Evolutionary conservation across 495 filamentous ascomycete species (phyloP).

Genomic region (Halenospora varia): DNA sequence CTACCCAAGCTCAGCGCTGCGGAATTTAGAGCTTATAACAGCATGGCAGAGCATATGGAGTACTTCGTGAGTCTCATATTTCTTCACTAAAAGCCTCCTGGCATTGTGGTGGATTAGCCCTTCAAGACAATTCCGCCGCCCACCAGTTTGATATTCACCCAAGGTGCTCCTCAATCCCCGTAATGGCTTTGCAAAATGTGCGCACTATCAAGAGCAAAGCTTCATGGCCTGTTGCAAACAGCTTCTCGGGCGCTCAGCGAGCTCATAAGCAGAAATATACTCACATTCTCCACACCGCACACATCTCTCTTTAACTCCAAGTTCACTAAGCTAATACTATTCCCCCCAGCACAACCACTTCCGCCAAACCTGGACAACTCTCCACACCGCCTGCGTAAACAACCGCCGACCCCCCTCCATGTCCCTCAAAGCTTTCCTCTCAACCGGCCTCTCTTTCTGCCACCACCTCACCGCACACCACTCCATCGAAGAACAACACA

Average conservation of each 20-base stretch:
- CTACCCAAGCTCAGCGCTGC: slow-evolving; percentile 18
- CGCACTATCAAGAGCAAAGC: too few relatives aligned
- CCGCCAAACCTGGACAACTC: slow-evolving; percentile 63
- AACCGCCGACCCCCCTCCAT: slow-evolving; percentile 51
- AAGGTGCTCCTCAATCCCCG: too few relatives aligned
- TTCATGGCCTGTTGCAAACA: too few relatives aligned
- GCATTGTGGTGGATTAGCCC: neutral
- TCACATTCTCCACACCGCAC: neutral
- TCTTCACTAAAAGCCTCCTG: neutral
- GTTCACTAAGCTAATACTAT: slow-evolving; percentile 4
- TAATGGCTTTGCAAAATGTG: too few relatives aligned
- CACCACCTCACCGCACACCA: slow-evolving; percentile 73
- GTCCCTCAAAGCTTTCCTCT: slow-evolving; percentile 61
- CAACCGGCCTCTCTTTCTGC: slow-evolving; percentile 60
- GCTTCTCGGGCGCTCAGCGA: too few relatives aligned
- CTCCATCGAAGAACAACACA: slow-evolving; percentile 74
- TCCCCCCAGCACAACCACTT: slow-evolving; percentile 64
- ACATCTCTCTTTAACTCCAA: too few relatives aligned
- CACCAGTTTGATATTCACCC: too few relatives aligned
- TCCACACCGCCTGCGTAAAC: slow-evolving; percentile 55
- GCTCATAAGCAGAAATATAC: too few relatives aligned
- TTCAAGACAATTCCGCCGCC: neutral
- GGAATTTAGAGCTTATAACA: slow-evolving; percentile 17
- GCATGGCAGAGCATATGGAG: slow-evolving; percentile 58
- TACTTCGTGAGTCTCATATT: slow-evolving; percentile 49